These are phyloP conservation scores for Trichophyton equinum DNA, from an alignment of 2,329 filamentous ascomycete genomes.

Conservation along the genomic window DNA sequence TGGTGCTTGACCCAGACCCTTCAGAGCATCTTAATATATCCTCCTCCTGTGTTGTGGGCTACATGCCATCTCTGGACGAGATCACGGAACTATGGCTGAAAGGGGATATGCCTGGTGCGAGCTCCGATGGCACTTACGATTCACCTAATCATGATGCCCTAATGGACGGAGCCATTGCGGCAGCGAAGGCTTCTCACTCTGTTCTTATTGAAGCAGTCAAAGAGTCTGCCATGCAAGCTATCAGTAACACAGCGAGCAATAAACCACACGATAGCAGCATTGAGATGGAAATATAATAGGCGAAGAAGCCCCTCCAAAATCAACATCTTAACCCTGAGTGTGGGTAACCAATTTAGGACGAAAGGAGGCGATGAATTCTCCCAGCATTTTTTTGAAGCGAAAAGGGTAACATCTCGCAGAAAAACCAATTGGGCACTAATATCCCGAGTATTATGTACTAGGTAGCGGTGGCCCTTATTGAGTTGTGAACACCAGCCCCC, in stretches of 20 bases:
- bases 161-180: constrained; percentile 51
- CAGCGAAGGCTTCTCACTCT: constrained; percentile 45
- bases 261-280: neutral
- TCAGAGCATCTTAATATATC: constrained; percentile 65
- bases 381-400: no score
- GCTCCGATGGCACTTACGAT: constrained; percentile 24
- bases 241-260: constrained; percentile 14
- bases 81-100: constrained; percentile 93
- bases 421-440: neutral
- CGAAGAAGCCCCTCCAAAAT: neutral
- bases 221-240: constrained; percentile 40
- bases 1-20: constrained; percentile 67
- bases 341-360: no score
- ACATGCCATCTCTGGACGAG: constrained; percentile 75
- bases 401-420: no score
- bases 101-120: constrained; percentile 44
- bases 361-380: no score
- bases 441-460: neutral
- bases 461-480: neutral
- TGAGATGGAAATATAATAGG: neutral
- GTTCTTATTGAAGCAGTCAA: constrained; percentile 51
- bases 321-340: neutral
- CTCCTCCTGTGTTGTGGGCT: constrained; percentile 81
- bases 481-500: neutral
- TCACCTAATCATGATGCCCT: constrained; percentile 37